Base-by-base conservation (phyloP, 768 basidiomycete genomes). In the Dictyophora rubrovolvata region DNA sequence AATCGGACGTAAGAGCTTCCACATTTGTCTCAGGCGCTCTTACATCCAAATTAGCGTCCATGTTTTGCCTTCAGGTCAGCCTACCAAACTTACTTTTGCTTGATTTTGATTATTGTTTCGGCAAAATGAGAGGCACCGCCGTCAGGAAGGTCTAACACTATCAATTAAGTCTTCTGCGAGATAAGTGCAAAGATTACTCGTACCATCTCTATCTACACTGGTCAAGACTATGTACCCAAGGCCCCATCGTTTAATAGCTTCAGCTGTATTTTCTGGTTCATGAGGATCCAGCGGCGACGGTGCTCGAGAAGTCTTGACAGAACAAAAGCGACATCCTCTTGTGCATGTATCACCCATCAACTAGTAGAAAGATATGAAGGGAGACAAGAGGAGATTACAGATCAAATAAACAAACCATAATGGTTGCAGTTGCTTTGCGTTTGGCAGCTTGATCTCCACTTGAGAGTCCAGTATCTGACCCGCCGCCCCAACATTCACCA, bases 281-380 rank as follows among this genome's bases (percentile, higher is more conserved):
- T 96, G 93, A 0, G 89, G 85, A 68, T 99, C 95, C 42, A 99
- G 73, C 7, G 96, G 94, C 28, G 89, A 85, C 9, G 96, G 96
- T 0, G 84, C 69, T 54, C 81, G 78, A 2, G 93, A 93, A 0
- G 96, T 99, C 76, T 96, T 96, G 54, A 99, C 92, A 9, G 94
- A 89, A 67, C 96, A 99, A 69, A 99, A 99, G 56, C 94, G 79
- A 72, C 96, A 99, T 1, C 93, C 96, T 67, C 96, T 84, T 36
- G 96, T 99, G 69, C 96, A 99, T 14, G 93, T 96, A 73, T 98
- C 95, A 9, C 96, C 96, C 96, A 99, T 98, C 14, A 99, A 75
- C 94, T 98, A 63, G 28, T 1, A 51, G 21, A 33, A 18, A 23
- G 6, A 12, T 36, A 20, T 51, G 49, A 51, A 21, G 4, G n/a